Evolutionary conservation across 257 asterid species (phyloP), one percentile per base, ranked within the genome.

Genomic region (Henckelia pumila): DNA sequence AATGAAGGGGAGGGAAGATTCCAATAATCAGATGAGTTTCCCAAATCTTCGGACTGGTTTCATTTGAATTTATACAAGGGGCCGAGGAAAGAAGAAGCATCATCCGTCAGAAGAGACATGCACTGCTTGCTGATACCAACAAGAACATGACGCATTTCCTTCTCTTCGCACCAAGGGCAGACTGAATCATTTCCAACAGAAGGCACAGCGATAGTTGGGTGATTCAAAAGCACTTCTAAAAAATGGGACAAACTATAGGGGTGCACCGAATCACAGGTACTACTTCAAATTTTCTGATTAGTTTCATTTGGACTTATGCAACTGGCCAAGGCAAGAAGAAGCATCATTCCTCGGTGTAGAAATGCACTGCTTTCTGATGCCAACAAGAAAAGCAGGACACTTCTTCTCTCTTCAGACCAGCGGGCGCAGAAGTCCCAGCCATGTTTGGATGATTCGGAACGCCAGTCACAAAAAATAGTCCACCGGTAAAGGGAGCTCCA

Each of bases 391-490:
- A 85, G 89, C 91, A 86, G 95, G 91, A 86, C 84, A 53, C 91
- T 88, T 82, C 91, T 85, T 87, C 95, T 88, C 91, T 76, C 79
- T 77, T 77, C 82, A 66, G 83, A 84, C 88, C 84, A 81, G n/a
- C n/a, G 73, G 86, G 81, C 89, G 88, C 84, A 84, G 87, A 88
- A 86, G 85, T 84, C 95, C 84, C 81, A 40, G 89, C 86, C 81
- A 76, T 80, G 80, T 87, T 82, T 78, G 89, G 86, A 79, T 83
- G 89, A 85, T 81, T 84, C 83, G 81, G 87, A 84, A 83, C 81
- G 89, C 95, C 96, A 91, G 81, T 83, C 95, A 82, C 70, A 81
- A 72, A 79, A 75, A 77, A 80, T 88, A 89, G 95, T 81, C 95
- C 91, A 83, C 71, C 80, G 80, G 76, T 71, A 81, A 26, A 82